Evolutionary conservation across 768 basidiomycete genomes (phyloP).

Genomic region (Tylopilus rubrobrunneus): DNA sequence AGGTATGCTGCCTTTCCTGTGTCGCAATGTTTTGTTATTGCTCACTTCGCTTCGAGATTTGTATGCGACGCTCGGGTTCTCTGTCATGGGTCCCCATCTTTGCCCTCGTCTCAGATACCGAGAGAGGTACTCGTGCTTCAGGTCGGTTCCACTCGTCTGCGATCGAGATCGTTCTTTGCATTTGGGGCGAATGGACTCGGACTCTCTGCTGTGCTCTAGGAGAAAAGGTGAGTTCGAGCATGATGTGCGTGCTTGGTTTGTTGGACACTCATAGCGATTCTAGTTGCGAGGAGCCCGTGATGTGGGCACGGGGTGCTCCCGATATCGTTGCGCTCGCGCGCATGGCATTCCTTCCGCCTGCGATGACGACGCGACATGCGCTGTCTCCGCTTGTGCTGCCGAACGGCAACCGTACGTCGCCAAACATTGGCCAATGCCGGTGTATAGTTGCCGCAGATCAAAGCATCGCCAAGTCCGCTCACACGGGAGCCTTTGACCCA

Average conservation of each 20-base stretch:
- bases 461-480: no score
- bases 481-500: no score
- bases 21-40: slow-evolving; percentile 6
- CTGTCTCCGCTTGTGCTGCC: background rate
- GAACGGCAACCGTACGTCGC: no score
- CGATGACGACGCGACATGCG: slow-evolving; percentile 18
- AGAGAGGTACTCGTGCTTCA: slow-evolving; percentile 61
- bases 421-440: no score
- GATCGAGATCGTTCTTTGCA: slow-evolving; percentile 74
- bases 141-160: slow-evolving; percentile 43
- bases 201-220: background rate
- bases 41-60: background rate
- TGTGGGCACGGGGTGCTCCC: background rate
- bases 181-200: slow-evolving; percentile 41
- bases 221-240: slow-evolving; percentile 14
- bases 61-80: slow-evolving; percentile 9
- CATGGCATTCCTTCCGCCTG: background rate
- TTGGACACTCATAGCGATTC: background rate
- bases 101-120: background rate
- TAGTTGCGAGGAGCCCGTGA: slow-evolving; percentile 1
- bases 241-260: background rate
- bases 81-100: slow-evolving; percentile 1
- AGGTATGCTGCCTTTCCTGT: slow-evolving; percentile 16
- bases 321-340: background rate
- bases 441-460: no score